Base-by-base conservation (phyloP, 2,329 filamentous ascomycete genomes). In the Scedosporium boydii region DNA sequence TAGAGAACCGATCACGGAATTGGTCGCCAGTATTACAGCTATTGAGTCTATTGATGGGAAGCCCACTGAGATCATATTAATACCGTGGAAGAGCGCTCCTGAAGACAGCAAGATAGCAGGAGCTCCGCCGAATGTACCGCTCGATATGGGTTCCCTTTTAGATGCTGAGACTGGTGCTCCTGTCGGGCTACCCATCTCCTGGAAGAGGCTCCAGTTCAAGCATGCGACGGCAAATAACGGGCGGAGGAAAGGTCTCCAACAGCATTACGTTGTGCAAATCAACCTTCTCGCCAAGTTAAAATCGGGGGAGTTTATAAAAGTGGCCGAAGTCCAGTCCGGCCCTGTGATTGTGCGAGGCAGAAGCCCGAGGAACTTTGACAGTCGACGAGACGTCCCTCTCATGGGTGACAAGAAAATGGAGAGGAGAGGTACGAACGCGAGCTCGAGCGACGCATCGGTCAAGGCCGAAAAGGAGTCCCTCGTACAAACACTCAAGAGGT, bases 211-310 rank as follows among this genome's bases (percentile, higher is more conserved):
- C 63, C 93, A 98, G 73, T 98, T 98, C 74, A 90, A 96, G 70
- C 95, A 96, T 68, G 93, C 93, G 1, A 98, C 93, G 0, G 93
- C 93, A 59, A 98, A 98, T 73, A 98, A 98, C 71, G 93, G 93
- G 12, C 85, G 93, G 61, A 84, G 93, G 67, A 97, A 97, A 75
- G 93, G 96, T 66, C 78, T 97, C 57, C 93, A 98, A 72, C 93
- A 98, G 73, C 93, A 97, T 73, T 98, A 97, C 72, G 83, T 96
- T 1, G 90, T 98, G 58, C 87, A 91, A 64, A 86, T 98, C 63
- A 92, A 88, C 73, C 82, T 97, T 9, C 78, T 95, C 44, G 92
- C 89, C 21, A 93, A 89, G 61, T 78, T 91, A n/a, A 79, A 82
- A 60, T 76, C 76, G 1, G 79, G 89, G 0, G 91, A 89, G 10